phyloP scores from a whole-genome alignment of 192 early-diverging fungal species.

The Phlyctochytrium bullatum region DNA sequence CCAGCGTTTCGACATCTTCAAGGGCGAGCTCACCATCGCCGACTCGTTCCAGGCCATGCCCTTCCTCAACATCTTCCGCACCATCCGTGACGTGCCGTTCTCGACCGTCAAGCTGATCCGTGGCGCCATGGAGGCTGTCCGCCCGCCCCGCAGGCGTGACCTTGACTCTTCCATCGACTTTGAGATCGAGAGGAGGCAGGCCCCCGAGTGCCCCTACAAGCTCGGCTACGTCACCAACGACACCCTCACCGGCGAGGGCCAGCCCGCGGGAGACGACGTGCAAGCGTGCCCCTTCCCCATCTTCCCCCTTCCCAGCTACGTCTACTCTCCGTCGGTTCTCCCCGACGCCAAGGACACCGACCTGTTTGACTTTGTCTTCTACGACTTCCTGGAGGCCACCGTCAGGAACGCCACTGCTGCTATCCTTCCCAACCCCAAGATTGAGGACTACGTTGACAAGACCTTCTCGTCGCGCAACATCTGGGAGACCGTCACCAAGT shows the following conservation, averaged over 20 bases:
- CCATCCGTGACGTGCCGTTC: constrained; percentile 33
- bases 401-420: constrained; percentile 12
- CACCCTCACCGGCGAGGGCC: constrained; percentile 34
- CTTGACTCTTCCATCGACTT: constrained; percentile 32
- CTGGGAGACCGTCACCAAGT: background rate
- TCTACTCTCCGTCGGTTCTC: constrained; percentile 31
- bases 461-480: background rate
- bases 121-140: constrained; percentile 29
- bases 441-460: background rate
- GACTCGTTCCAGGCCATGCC: constrained; percentile 45
- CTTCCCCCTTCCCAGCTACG: constrained; percentile 33
- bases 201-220: constrained; percentile 26
- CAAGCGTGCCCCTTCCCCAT: constrained; percentile 39
- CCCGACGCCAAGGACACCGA: constrained; percentile 15
- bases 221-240: constrained; percentile 52
- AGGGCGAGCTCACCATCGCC: constrained; percentile 45
- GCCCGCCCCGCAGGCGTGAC: constrained; percentile 17
- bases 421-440: no score
- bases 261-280: constrained; percentile 52
- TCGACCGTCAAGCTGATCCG: constrained; percentile 35
- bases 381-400: constrained; percentile 39
- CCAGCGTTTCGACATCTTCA: constrained; percentile 26
- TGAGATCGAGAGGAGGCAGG: background rate
- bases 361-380: constrained; percentile 28
- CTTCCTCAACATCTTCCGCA: constrained; percentile 41